phyloP scores from a whole-genome alignment of 331 rosid species.

The Malus hybrid region DNA sequence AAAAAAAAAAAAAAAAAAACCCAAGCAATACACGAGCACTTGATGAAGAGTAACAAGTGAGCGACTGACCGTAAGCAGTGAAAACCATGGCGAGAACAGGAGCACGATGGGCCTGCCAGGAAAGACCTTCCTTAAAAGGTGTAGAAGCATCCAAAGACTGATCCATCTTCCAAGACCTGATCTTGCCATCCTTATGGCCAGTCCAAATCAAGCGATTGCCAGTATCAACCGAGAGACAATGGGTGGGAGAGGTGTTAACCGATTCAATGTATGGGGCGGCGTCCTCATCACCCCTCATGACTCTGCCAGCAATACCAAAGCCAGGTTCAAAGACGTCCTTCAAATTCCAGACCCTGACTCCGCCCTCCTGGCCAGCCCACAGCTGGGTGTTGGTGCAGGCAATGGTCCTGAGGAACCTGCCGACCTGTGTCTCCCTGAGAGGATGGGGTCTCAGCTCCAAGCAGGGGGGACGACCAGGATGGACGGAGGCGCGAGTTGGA shows the following conservation, averaged over 20 bases:
- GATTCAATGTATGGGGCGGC: constrained; percentile 90
- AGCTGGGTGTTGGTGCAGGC: constrained; percentile 79
- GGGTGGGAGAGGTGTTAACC: constrained; percentile 55
- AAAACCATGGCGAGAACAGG: constrained; percentile 74
- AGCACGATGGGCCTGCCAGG: constrained; percentile 92
- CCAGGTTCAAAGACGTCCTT: constrained; percentile 53
- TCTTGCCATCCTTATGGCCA: constrained; percentile 97
- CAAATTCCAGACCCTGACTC: constrained; percentile 79
- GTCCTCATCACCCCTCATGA: constrained; percentile 86
- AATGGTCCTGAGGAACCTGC: constrained; percentile 76
- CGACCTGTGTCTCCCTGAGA: constrained; percentile 84
- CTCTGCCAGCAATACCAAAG: constrained; percentile 64
- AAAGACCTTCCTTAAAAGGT: constrained; percentile 94
- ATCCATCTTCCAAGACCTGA: constrained; percentile 87
- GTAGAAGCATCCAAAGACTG: constrained; percentile 42
- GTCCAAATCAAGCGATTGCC: constrained; percentile 71
- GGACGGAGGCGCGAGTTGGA: constrained; percentile 74
- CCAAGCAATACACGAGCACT: background rate
- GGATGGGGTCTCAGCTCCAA: constrained; percentile 97
- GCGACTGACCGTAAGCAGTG: constrained; percentile 47
- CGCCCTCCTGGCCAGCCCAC: constrained; percentile 95
- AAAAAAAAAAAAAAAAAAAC: background rate
- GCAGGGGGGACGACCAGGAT: constrained; percentile 82
- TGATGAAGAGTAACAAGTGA: background rate
- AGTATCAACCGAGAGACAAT: constrained; percentile 59